These are phyloP conservation scores for Suhomyces tanzawaensis DNA, from an alignment of 805 yeast species.

Conservation along the genomic window DNA sequence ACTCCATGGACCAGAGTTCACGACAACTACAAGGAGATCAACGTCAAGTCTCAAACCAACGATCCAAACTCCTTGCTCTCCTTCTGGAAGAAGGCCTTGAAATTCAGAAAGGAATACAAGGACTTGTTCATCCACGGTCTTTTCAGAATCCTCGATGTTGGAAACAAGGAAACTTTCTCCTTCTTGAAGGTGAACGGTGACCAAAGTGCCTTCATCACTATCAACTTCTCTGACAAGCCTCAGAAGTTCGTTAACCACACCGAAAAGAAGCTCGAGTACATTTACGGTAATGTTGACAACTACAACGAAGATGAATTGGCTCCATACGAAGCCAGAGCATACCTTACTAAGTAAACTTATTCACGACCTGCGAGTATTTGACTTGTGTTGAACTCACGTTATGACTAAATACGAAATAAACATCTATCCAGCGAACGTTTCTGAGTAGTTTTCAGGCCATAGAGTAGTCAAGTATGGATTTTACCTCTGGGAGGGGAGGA, in stretches of 20 bases:
- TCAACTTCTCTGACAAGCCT: constrained; percentile 41
- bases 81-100: constrained; percentile 46
- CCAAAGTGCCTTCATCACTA: constrained; percentile 34
- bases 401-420: no score
- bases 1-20: constrained; percentile 55
- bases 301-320: constrained; percentile 24
- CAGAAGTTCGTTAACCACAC: constrained; percentile 28
- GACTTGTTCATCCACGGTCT: constrained; percentile 47
- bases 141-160: constrained; percentile 43
- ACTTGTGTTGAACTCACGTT: no score
- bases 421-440: no score
- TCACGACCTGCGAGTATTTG: no score
- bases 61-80: constrained; percentile 46
- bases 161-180: constrained; percentile 40
- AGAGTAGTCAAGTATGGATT: no score
- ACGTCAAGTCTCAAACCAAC: constrained; percentile 44
- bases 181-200: constrained; percentile 37
- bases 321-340: constrained; percentile 48
- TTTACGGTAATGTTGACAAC: constrained; percentile 30
- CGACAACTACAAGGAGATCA: constrained; percentile 48
- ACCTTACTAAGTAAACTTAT: constrained; percentile 20
- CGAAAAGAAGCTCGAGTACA: constrained; percentile 27
- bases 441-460: no score
- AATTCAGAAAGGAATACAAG: constrained; percentile 42
- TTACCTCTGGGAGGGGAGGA: no score